phyloP scores from a whole-genome alignment of 345 rosid species.

The Salix viminalis region DNA sequence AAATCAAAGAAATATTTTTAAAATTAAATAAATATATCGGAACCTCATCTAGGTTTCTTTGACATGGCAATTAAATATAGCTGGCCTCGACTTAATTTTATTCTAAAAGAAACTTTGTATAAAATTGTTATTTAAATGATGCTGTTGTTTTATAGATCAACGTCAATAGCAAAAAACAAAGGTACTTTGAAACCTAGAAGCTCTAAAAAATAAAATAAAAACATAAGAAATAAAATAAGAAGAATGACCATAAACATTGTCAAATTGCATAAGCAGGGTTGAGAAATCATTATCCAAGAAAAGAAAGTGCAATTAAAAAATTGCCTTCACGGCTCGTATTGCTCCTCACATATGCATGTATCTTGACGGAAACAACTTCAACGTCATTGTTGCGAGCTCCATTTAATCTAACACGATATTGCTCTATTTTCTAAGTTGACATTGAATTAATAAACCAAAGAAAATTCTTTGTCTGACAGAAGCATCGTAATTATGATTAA shows the following conservation, averaged over 20 bases:
- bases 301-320: not conserved
- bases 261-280: not conserved
- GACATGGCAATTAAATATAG: too few species aligned
- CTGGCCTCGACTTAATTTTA: not conserved
- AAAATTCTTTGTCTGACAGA: not conserved
- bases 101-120: not conserved
- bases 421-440: not conserved
- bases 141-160: slow-evolving; percentile 6
- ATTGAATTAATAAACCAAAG: not conserved
- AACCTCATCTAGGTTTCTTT: too few species aligned
- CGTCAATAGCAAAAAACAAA: slow-evolving; percentile 1
- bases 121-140: not conserved
- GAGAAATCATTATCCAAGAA: not conserved
- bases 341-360: slow-evolving; percentile 19
- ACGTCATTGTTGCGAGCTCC: slow-evolving; percentile 46
- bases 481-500: not conserved
- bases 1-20: too few species aligned
- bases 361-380: slow-evolving; percentile 11
- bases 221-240: not conserved
- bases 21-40: too few species aligned
- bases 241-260: too few species aligned
- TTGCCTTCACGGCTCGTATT: not conserved
- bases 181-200: slow-evolving; percentile 7
- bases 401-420: slow-evolving; percentile 32
- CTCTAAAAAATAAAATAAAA: not conserved